A percentile compares a stretch with the other conserved stretches of the same genome.
These are phyloP conservation scores for Curvularia sp. DNA, from an alignment of 2,329 filamentous ascomycete species.

Conservation along the genomic window DNA sequence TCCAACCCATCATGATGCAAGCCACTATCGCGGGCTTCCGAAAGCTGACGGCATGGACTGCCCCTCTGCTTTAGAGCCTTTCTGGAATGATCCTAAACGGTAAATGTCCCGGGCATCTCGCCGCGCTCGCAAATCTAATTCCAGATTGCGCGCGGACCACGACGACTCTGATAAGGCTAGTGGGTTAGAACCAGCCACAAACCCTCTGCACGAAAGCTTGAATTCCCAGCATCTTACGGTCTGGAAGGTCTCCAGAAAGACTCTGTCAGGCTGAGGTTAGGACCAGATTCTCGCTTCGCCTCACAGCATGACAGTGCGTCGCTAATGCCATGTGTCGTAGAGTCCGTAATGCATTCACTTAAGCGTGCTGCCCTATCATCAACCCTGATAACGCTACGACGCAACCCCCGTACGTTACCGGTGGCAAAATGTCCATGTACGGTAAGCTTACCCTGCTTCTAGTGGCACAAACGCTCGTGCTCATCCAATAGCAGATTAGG, in stretches of 20 bases:
- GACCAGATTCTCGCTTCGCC: background rate
- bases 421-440: background rate
- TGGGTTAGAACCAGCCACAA: background rate
- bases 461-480: background rate
- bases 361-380: background rate
- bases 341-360: background rate
- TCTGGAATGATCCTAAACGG: constrained; percentile 21
- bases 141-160: background rate
- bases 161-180: constrained; percentile 2
- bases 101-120: background rate
- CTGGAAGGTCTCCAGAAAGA: background rate
- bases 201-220: background rate
- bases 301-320: background rate
- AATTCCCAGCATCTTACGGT: background rate
- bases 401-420: background rate
- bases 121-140: background rate
- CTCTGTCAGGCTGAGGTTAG: background rate
- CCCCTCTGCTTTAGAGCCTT: constrained; percentile 14
- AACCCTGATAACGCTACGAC: background rate
- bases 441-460: background rate
- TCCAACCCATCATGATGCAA: constrained; percentile 13
- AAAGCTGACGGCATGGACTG: constrained; percentile 12
- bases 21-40: constrained; percentile 16
- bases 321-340: background rate
- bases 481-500: background rate